Evolutionary conservation across 768 basidiomycete species (phyloP), one percentile per base, ranked within the genome.

Genomic region (Suillus weaverae): DNA sequence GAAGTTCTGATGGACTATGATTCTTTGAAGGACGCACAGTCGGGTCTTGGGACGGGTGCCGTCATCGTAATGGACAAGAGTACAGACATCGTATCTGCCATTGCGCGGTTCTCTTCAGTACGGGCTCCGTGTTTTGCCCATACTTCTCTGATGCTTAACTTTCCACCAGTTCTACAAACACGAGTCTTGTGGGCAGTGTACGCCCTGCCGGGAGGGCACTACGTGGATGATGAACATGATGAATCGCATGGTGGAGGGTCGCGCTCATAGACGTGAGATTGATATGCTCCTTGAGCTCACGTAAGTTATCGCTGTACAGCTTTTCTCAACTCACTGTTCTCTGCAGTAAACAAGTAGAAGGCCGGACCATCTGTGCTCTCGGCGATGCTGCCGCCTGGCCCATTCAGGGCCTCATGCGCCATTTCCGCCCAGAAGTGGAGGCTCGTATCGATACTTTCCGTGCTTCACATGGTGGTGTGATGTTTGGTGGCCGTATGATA

Each of bases 141-240:
- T 56, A 61, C 46, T 39, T 65, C 20, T 64, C 57, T 62, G n/a
- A 70, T 67, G n/a, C 20, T 16, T 48, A 38, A 57, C 3, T 53
- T 56, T 32, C 61, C 8, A 22, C 35, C 66, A 92, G 85, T 98
- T 99, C 82, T 98, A 98, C 84, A 97, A 97, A 78, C 97, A 98
- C 79, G 97, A 99, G 75, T 97, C 95, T 1, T 99, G 96, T 70
- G 96, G 97, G 16, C 97, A 99, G 75, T 98, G 96, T 71, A 96
- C 95, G 13, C 95, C 95, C 4, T 97, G 95, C 76, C 81, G 94
- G 67, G 92, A 95, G 72, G 95, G 95, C 43, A 99, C 97, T 2
- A 97, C 95, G 0, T 99, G 97, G 97, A 94, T 99, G 92, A 94
- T 91, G 87, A 97, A 98, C 79, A 98, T 99, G 95, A 99, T 99